A percentile compares a stretch with the other conserved stretches of the same genome.
These are phyloP conservation scores for Chondrostereum purpureum DNA, from an alignment of 1,284 basidiomycete genomes.

Conservation along the genomic window DNA sequence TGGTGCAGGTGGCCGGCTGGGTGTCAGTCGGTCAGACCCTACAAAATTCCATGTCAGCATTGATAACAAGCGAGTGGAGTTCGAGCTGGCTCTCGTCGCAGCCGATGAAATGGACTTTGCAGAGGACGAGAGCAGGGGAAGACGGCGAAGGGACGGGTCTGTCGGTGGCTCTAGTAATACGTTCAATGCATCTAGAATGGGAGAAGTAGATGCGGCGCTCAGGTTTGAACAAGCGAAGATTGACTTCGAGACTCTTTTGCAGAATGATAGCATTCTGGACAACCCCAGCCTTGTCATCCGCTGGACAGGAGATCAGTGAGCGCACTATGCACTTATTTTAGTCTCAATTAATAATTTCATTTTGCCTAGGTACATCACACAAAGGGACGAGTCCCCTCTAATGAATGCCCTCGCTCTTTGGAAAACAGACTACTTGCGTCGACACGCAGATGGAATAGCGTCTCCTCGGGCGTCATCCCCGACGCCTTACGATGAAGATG, in stretches of 20 bases:
- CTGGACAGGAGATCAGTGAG: constrained; percentile 59
- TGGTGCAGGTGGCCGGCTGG: constrained; percentile 47
- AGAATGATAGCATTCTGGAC: constrained; percentile 45
- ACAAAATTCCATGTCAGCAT: constrained; percentile 50
- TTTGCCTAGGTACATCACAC: constrained; percentile 64
- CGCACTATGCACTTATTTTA: constrained; percentile 16
- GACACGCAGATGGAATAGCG: constrained; percentile 13
- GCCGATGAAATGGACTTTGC: constrained; percentile 16
- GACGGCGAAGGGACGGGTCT: constrained; percentile 18
- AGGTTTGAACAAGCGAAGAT: constrained; percentile 51
- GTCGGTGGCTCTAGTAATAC: constrained; percentile 17
- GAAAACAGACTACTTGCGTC: constrained; percentile 36
- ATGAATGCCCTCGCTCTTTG: constrained; percentile 60
- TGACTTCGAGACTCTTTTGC: constrained; percentile 48
- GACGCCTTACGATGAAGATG: constrained; percentile 29
- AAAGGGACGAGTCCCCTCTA: constrained; percentile 54
- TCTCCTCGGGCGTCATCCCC: constrained; percentile 23
- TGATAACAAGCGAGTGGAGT: constrained; percentile 46
- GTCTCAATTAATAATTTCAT: not conserved
- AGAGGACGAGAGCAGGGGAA: constrained; percentile 17
- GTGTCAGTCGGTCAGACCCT: constrained; percentile 42
- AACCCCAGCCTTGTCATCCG: constrained; percentile 56
- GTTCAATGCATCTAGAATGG: constrained; percentile 24
- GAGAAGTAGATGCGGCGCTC: constrained; percentile 45
- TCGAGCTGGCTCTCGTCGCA: constrained; percentile 55